phyloP scores from a whole-genome alignment of 495 filamentous ascomycete genomes.

The Penicillium maclennaniae region DNA sequence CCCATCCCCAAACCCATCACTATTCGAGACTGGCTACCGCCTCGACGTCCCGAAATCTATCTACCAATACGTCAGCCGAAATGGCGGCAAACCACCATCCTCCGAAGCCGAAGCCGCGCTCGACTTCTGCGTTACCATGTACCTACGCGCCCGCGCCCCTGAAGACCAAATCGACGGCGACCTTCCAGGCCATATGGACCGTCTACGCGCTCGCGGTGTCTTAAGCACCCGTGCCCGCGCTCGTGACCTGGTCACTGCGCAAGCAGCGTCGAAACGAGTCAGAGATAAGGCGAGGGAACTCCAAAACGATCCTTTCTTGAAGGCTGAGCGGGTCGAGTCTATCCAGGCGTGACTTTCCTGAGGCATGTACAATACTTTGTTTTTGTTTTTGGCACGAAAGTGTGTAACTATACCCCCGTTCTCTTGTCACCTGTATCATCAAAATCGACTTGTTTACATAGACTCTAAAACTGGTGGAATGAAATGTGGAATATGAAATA shows the following conservation, averaged over 20 bases:
- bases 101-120: constrained; percentile 23
- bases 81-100: constrained; percentile 8
- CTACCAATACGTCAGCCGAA: neutral
- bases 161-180: neutral
- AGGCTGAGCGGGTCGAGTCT: neutral
- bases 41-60: neutral
- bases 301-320: constrained; percentile 9
- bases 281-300: constrained; percentile 5
- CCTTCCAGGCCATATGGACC: neutral
- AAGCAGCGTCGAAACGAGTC: neutral
- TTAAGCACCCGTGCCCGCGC: neutral
- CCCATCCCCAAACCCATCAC: constrained; percentile 1
- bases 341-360: neutral
- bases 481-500: too few species aligned
- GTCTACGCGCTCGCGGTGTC: neutral
- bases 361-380: neutral
- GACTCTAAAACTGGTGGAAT: neutral
- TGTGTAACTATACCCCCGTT: neutral
- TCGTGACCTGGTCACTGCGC: neutral
- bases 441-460: neutral
- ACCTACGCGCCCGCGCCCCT: constrained; percentile 26
- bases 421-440: neutral
- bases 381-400: neutral
- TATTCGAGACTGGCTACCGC: neutral
- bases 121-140: constrained; percentile 36